Percentiles rank a stretch among this genome's conserved stretches.
Evolutionary conservation across 2,329 filamentous ascomycete genomes (phyloP).

Genomic region (Emergomyces orientalis): DNA sequence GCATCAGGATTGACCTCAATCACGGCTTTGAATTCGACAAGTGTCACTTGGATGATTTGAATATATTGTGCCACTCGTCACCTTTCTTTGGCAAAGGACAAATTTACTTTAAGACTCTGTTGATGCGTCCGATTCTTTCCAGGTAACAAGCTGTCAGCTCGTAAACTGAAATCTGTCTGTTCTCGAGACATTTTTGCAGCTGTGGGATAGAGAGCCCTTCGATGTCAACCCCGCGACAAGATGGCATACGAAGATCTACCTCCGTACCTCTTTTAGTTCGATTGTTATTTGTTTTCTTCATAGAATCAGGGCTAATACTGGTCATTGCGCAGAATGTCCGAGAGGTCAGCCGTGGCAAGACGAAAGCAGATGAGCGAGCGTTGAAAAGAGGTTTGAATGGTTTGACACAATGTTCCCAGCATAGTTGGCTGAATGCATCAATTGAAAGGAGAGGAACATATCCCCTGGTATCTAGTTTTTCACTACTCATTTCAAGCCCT

Average conservation of each 20-base stretch:
- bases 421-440: background rate
- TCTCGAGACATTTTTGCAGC: slow-evolving; percentile 8
- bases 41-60: background rate
- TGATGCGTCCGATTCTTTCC: slow-evolving; percentile 8
- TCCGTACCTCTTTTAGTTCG: background rate
- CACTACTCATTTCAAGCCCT: background rate
- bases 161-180: slow-evolving; percentile 6
- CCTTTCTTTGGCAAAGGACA: background rate
- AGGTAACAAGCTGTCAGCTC: slow-evolving; percentile 9
- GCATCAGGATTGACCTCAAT: slow-evolving; percentile 56
- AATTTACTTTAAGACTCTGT: slow-evolving; percentile 10
- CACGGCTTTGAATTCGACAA: slow-evolving; percentile 28
- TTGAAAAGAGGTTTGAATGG: background rate
- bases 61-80: background rate
- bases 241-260: slow-evolving; percentile 7
- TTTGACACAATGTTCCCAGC: background rate
- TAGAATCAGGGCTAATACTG: background rate
- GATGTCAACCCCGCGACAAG: slow-evolving; percentile 8
- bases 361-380: background rate
- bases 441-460: background rate
- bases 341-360: background rate
- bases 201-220: slow-evolving; percentile 10
- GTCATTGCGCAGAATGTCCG: background rate
- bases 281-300: background rate
- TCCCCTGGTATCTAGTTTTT: background rate